phyloP scores from a whole-genome alignment of 371 early-diverging fungal species.

The Mortierella sp. region DNA sequence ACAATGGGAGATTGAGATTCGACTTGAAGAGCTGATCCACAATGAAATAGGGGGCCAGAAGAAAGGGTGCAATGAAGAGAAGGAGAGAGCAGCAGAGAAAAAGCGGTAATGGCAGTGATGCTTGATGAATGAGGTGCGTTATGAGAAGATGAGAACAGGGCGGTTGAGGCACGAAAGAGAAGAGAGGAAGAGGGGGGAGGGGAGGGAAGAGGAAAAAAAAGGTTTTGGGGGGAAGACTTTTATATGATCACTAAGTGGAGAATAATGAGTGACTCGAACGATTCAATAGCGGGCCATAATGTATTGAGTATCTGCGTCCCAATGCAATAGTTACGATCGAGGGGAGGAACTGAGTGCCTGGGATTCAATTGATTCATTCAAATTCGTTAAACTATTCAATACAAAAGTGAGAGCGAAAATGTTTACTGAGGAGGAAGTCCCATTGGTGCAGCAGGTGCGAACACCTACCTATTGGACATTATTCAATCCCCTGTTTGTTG shows the following conservation, averaged over 20 bases:
- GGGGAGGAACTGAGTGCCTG: no score
- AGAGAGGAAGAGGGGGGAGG: constrained; percentile 5
- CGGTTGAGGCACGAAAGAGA: constrained; percentile 1
- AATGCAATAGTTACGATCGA: no score
- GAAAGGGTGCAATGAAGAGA: background rate
- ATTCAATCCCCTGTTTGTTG: no score
- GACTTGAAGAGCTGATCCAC: constrained; percentile 4
- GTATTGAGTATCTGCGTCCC: no score
- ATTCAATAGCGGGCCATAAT: background rate
- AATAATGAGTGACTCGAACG: background rate
- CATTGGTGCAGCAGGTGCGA: no score
- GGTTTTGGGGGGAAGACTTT: constrained; percentile 1
- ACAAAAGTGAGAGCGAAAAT: no score
- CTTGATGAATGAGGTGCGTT: background rate
- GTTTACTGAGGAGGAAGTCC: no score
- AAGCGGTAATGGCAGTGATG: background rate
- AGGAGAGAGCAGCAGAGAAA: constrained; percentile 6
- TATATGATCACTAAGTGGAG: background rate
- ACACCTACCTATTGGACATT: no score
- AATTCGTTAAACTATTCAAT: no score
- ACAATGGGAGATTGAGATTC: constrained; percentile 22
- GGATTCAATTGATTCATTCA: no score
- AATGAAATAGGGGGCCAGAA: background rate
- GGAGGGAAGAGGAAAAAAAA: constrained; percentile 1
- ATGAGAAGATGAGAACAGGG: constrained; percentile 1